Evolutionary conservation across 1,139 yeast genomes (phyloP).

Genomic region (Pichia norvegensis): DNA sequence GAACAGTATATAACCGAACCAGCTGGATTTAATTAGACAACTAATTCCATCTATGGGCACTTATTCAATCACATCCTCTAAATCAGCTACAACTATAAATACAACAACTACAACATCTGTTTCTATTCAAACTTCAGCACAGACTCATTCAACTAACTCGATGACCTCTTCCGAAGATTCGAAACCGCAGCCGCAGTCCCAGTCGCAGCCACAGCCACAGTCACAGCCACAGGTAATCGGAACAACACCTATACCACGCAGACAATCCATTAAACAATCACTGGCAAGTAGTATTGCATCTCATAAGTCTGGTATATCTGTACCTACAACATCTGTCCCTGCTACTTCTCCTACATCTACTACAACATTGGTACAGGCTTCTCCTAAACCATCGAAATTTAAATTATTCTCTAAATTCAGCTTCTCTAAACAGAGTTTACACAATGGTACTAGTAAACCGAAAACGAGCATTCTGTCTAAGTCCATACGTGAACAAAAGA

Average conservation of each 20-base stretch:
- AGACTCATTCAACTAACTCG: neutral
- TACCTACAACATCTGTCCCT: neutral
- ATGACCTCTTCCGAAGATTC: neutral
- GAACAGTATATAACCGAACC: too few relatives aligned
- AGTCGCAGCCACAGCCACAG: neutral
- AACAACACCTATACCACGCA: neutral
- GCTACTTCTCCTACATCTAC: neutral
- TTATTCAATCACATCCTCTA: neutral
- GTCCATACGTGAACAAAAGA: slow-evolving; percentile 9
- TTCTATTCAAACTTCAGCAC: too few relatives aligned
- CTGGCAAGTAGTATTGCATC: neutral
- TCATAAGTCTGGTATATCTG: neutral
- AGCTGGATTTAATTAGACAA: too few relatives aligned
- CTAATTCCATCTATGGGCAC: too few relatives aligned
- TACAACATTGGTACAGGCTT: neutral
- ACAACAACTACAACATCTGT: neutral
- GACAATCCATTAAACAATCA: neutral
- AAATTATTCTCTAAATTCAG: slow-evolving; percentile 17
- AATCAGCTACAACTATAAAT: neutral
- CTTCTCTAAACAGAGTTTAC: slow-evolving; percentile 17
- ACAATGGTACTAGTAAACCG: slow-evolving; percentile 7
- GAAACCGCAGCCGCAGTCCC: neutral
- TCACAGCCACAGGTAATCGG: neutral
- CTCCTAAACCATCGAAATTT: slow-evolving; percentile 4
- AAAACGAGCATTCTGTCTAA: slow-evolving; percentile 17